Base-by-base conservation (phyloP, 208 protist species). In the Trypanosoma rangeli region DNA sequence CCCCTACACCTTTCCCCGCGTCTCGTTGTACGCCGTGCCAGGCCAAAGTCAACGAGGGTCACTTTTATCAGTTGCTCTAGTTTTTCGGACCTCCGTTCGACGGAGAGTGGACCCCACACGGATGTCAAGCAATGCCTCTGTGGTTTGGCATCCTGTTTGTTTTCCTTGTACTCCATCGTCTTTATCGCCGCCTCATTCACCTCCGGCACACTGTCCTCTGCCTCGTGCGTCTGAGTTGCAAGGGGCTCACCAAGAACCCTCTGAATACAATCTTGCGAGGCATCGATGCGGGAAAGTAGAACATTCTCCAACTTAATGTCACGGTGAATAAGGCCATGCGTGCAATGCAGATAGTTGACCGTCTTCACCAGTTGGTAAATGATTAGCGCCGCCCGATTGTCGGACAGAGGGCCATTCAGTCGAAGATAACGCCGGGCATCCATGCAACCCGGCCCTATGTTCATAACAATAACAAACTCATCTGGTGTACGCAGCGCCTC, bases 261-360 rank as follows among this genome's bases (percentile, higher is more conserved):
- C 37, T 50, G 50, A 50, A 93, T 83, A 46, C 71, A 67, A 16
- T 72, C 52, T 28, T 65, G 54, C 5, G 83, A 64, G 26, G 80
- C 73, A 58, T 87, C 80, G 0, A 78, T 59, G 46, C 73, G 70
- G 1, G 86, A 92, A 39, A 92, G 68, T 31, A 94, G 71, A 4
- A 94, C 24, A 56, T 94, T 94, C 55, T 94, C 86, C 53, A 92
- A 64, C 65, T 94, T 94, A 62, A 94, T 94, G 72, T 94, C 89
- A 24, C 89, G 84, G 62, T 94, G 89, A 22, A 94, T 76, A 29
- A 94, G 64, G 5, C 86, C 86, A 35, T 91, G 81, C 33, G 59
- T 66, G 44, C 76, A 70, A 66, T 94, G 89, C 37, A 94, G 69
- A 66, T 92, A 94, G 44, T 87, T 68, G 5, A 94, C 64, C 0